phyloP scores from a whole-genome alignment of 2,329 filamentous ascomycete genomes.

The Cyphellophora attinorum region DNA sequence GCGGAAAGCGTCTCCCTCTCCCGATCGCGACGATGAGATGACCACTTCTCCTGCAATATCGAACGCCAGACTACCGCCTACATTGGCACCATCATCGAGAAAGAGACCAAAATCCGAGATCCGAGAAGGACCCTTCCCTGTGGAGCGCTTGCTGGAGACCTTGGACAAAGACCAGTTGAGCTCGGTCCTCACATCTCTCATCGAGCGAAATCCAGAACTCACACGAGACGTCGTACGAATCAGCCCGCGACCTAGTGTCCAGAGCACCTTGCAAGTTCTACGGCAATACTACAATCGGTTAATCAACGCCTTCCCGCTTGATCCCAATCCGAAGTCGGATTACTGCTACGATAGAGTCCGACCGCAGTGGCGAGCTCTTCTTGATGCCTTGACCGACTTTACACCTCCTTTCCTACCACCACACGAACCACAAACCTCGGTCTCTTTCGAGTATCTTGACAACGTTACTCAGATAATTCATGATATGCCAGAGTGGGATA shows the following conservation, averaged over 20 bases:
- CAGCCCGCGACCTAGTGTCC: slow-evolving; percentile 78
- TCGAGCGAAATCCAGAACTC: slow-evolving; percentile 78
- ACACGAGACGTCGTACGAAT: slow-evolving; percentile 72
- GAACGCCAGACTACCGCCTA: slow-evolving; percentile 61
- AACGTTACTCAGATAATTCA: slow-evolving; percentile 86
- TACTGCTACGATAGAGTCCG: slow-evolving; percentile 92
- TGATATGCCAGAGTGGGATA: slow-evolving; percentile 81
- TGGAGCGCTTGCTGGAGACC: slow-evolving; percentile 82
- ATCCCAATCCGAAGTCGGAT: slow-evolving; percentile 75
- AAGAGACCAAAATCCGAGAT: slow-evolving; percentile 61
- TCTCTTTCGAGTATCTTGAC: slow-evolving; percentile 80
- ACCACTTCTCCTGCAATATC: slow-evolving; percentile 78
- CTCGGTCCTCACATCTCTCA: slow-evolving; percentile 79
- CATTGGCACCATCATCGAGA: slow-evolving; percentile 59
- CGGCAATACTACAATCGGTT: slow-evolving; percentile 71
- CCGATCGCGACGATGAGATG: slow-evolving; percentile 58
- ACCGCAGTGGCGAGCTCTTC: slow-evolving; percentile 65
- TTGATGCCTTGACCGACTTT: slow-evolving; percentile 87
- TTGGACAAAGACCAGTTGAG: slow-evolving; percentile 78
- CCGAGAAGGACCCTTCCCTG: slow-evolving; percentile 53
- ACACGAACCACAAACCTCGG: slow-evolving; percentile 71
- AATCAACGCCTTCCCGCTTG: slow-evolving; percentile 70
- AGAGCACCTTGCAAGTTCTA: slow-evolving; percentile 70
- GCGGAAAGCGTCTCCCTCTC: slow-evolving; percentile 59
- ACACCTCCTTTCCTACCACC: slow-evolving; percentile 93